Percentiles rank a stretch among this genome's conserved stretches.
Conservation (phyloP, 2,329 filamentous ascomycete genomes). For the Aspergillus hiratsukae region DNA sequence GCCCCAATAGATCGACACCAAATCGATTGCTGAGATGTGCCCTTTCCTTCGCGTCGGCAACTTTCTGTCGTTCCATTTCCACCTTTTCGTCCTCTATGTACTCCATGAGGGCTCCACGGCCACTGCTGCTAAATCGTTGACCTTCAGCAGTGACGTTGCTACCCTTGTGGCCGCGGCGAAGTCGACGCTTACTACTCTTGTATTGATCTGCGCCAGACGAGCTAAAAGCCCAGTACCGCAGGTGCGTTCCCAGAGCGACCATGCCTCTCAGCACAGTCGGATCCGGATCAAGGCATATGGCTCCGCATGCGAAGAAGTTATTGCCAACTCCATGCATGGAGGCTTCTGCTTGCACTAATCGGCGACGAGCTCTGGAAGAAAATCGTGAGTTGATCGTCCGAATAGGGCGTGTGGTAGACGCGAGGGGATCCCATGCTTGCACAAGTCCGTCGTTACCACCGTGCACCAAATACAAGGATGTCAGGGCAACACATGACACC, state of each 20-base stretch:
- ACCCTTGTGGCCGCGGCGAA: slow-evolving; percentile 64
- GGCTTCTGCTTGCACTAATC: slow-evolving; percentile 63
- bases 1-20: slow-evolving; percentile 68
- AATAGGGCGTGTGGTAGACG: slow-evolving; percentile 71
- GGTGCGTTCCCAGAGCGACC: slow-evolving; percentile 77
- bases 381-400: slow-evolving; percentile 84
- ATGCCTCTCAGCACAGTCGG: slow-evolving; percentile 80
- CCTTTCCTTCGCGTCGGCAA: slow-evolving; percentile 62
- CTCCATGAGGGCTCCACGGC: slow-evolving; percentile 67
- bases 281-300: slow-evolving; percentile 82
- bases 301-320: slow-evolving; percentile 75
- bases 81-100: slow-evolving; percentile 83
- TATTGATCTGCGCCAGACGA: slow-evolving; percentile 70
- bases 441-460: slow-evolving; percentile 93
- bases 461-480: slow-evolving; percentile 82
- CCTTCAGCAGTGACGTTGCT: slow-evolving; percentile 51
- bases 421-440: slow-evolving; percentile 94
- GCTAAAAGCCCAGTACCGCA: slow-evolving; percentile 93
- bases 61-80: slow-evolving; percentile 71
- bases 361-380: slow-evolving; percentile 74
- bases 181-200: slow-evolving; percentile 71
- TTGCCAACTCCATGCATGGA: slow-evolving; percentile 64
- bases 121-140: slow-evolving; percentile 57
- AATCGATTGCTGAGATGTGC: slow-evolving; percentile 73
- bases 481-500: slow-evolving; percentile 76